Evolutionary conservation across 73 alveolate genomes (phyloP), one percentile per base, ranked within the genome.

Genomic region (Stentor roeselii): DNA sequence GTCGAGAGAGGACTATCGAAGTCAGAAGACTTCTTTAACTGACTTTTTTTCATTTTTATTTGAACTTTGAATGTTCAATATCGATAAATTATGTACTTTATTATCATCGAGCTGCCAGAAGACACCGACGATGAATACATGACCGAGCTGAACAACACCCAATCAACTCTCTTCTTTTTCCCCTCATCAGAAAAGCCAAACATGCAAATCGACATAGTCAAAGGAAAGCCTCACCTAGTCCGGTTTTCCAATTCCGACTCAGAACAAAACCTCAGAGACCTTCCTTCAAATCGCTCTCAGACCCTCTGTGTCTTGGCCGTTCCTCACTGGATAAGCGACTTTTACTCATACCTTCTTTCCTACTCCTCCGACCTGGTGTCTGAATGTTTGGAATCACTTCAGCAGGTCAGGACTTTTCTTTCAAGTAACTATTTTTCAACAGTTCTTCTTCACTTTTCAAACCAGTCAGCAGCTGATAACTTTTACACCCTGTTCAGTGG

Each of bases 401-500:
- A 15, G 15, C 34, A 30, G 21, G 21, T 67, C 27, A n/a, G 80
- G 41, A 67, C 37, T 2, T 21, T 67, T 21, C 15, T 15, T 15
- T 1, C 37, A 1, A 30, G 50, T 40, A 67, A 21, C 21, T n/a
- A 34, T 67, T 67, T 21, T 67, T 76, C 32, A 36, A 27, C 84
- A 76, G 84, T 41, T 36, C 37, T 86, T 32, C 36, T 89, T 15
- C 42, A n/a, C 27, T 89, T 89, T 60, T 76, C 74, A n/a, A 31
- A 59, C 36, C 82, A 89, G 42, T 15, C 84, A 3, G 3, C 67
- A 37, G 94, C 94, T 3, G 94, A 89, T 60, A 39, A 78, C 58
- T 76, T 89, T 35, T 89, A 77, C 76, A 38, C 75, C 75, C 84
- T 75, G 75, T 89, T 59, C 38, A 89, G 86, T 86, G 94, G 92